Percentiles rank a stretch among this genome's conserved stretches.
Evolutionary conservation across 1,139 yeast genomes (phyloP).

Genomic region (Suhomyces kunorum): DNA sequence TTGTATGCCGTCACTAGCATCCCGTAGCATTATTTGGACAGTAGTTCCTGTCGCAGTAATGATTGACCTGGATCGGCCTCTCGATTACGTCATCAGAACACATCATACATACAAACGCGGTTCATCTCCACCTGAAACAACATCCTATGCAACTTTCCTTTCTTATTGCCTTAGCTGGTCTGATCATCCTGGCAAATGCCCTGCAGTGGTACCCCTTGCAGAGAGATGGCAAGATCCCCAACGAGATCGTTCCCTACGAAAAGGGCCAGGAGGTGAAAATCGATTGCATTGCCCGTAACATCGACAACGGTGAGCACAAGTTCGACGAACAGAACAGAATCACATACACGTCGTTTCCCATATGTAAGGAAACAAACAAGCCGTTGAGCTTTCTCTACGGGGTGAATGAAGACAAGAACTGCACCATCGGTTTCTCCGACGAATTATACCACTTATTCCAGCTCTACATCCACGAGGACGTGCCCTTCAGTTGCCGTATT

Average conservation of each 20-base stretch:
- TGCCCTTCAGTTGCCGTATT: constrained; percentile 69
- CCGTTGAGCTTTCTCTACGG: constrained; percentile 59
- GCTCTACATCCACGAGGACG: constrained; percentile 74
- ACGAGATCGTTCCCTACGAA: constrained; percentile 36
- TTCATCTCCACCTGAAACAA: background rate
- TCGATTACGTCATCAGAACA: constrained; percentile 10
- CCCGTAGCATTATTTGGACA: too few species aligned
- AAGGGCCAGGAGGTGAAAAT: constrained; percentile 50
- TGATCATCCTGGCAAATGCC: constrained; percentile 9
- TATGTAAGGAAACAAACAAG: constrained; percentile 62
- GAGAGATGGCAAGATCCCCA: constrained; percentile 42
- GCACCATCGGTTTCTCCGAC: constrained; percentile 67
- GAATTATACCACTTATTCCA: constrained; percentile 72
- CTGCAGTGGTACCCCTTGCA: constrained; percentile 40
- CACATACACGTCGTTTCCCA: constrained; percentile 59
- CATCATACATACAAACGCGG: constrained; percentile 1
- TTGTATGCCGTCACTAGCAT: constrained; percentile 6
- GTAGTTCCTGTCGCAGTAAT: too few species aligned
- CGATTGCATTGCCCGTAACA: constrained; percentile 66
- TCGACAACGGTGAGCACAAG: constrained; percentile 75
- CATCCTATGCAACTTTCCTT: constrained; percentile 13
- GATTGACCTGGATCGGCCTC: too few species aligned
- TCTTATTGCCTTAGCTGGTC: constrained; percentile 6
- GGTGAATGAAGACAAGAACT: constrained; percentile 52
- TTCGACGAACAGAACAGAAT: constrained; percentile 62